Evolutionary conservation across 208 protist species (phyloP), one percentile per base, ranked within the genome.

Genomic region (Crithidia brevicula): DNA sequence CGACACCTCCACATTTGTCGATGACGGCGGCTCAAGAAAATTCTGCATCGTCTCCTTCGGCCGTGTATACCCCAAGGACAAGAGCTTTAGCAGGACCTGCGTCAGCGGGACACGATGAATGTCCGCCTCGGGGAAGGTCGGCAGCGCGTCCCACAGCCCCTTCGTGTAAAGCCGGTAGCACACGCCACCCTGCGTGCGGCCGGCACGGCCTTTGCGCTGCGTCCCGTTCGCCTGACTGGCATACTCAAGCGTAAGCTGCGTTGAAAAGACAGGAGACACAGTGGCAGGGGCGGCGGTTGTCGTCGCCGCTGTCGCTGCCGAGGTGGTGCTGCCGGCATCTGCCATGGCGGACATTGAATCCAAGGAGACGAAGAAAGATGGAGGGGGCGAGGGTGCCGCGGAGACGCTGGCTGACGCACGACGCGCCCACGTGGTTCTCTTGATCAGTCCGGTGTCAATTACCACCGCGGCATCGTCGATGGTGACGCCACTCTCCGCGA

Each of bases 201-300:
- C 99, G 4, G 99, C 99, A 72, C 99, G 94, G 42, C 99, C 99
- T 22, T 98, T 98, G 15, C 99, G 90, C 92, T 99, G 99, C 27
- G 98, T 96, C 16, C 98, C 98, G 53, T 90, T 94, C 0, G 98
- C 98, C 67, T 96, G 84, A 38, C 98, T 99, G 58, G 83, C 87
- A 74, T 89, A 95, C 30, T 72, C 56, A 7, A 95, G 79, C 15
- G 67, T 61, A 33, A 95, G 77, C 65, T 95, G 90, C 15, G 90
- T 95, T 2, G 86, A 74, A 62, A 85, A 88, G 22, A 81, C 68
- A 27, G 75, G 47, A 7, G 63, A n/a, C 5, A 50, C 2, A 23
- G 22, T 49, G 28, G 42, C 20, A 15, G 51, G 47, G 16, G 36
- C 16, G 15, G 22, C 23, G 1, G 59, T 27, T 9, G 16, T 42